Base-by-base conservation (phyloP, 2,329 filamentous ascomycete genomes). In the Ilyonectria sp. region DNA sequence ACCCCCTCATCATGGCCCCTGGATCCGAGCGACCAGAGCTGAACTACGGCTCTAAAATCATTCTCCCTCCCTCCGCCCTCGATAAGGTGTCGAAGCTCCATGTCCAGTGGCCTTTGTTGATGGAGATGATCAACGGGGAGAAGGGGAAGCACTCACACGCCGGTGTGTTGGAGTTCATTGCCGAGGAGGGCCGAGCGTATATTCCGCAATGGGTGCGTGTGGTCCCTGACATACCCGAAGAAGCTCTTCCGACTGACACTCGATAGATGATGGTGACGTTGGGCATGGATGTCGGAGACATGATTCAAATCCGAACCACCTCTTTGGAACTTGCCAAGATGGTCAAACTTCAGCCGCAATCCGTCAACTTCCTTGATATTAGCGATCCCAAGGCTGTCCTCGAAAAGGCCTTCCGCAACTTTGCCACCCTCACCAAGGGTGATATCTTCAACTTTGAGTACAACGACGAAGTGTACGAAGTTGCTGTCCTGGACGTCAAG, bases 401-500 rank as follows among this genome's bases (percentile, higher is more conserved):
- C 33, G 96, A 99, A 82, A 96, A 96, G 75, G 95, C 94, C 0
- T 98, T 99, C 82, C 92, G 95, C 49, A 97, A 97, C 82, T 99
- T 98, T 82, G 94, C 95, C 17, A 95, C 95, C 57, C 87, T 98
- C 17, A 97, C 95, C 3, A 94, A 95, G 77, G 95, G 94, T 70
- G 96, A 99, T 78, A 87, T 97, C 49, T 99, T 99, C 86, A 97
- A 93, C 70, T 99, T 99, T 80, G 89, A 92, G 74, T 99, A 99
- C 84, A 99, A 99, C 80, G 95, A 98, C 78, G 93, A 94, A 68
- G 87, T 94, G 10, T 99, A 96, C 83, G 92, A 96, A 70, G 94
- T 99, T 78, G 94, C 94, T 3, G 96, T 99, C 1, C 83, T 98
- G 15, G 95, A 98, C 78, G 94, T 97, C 44, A 97, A 97, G 82